phyloP scores from a whole-genome alignment of 78 protist genomes.

The Guillardia theta region DNA sequence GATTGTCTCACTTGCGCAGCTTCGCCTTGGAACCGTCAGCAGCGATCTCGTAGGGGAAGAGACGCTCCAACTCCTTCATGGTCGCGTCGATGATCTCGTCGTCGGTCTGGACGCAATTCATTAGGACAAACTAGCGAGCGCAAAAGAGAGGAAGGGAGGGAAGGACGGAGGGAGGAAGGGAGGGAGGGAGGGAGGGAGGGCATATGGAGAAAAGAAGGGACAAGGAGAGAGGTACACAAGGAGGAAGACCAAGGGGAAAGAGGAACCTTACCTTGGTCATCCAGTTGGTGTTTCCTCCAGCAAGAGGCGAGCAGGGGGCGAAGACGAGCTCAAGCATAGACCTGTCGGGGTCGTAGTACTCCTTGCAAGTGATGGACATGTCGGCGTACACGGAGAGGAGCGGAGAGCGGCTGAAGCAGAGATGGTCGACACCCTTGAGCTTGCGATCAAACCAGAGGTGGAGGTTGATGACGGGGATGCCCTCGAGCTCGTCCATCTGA shows the following conservation, averaged over 20 bases:
- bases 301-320: conserved; percentile 24
- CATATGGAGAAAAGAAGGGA: too few relatives aligned
- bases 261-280: neutral
- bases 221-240: too few relatives aligned
- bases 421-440: conserved; percentile 43
- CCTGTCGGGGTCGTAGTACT: conserved; percentile 1
- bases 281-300: conserved; percentile 36
- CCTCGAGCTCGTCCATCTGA: conserved; percentile 43
- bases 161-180: too few relatives aligned
- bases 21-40: neutral
- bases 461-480: conserved; percentile 38
- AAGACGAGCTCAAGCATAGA: conserved; percentile 51
- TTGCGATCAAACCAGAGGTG: conserved; percentile 55
- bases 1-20: neutral
- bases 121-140: too few relatives aligned
- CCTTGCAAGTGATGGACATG: conserved; percentile 49
- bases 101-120: conserved; percentile 21
- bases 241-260: too few relatives aligned
- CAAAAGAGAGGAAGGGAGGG: too few relatives aligned
- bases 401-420: conserved; percentile 44
- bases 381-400: conserved; percentile 57
- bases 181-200: too few relatives aligned
- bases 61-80: conserved; percentile 51
- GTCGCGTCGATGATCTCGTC: conserved; percentile 53
- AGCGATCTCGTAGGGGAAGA: conserved; percentile 51